Conservation (phyloP, 768 basidiomycete genomes). For the Lanmaoa pseudosensibilis region DNA sequence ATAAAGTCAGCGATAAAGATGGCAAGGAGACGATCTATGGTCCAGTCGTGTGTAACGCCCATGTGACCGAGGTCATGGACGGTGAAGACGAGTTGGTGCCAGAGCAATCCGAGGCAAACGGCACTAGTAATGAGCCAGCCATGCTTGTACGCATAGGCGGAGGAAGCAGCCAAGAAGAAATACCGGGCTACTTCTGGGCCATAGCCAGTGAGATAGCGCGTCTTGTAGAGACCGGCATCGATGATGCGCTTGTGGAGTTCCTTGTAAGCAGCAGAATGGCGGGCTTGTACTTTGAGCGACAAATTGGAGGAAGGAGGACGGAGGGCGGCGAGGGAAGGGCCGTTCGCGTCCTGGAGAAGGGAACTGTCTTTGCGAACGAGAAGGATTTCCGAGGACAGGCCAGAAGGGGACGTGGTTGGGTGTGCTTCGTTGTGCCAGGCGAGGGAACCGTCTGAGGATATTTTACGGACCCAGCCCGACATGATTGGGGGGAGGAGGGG, state of each 20-base stretch:
- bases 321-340: constrained; percentile 46
- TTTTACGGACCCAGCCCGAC: constrained; percentile 75
- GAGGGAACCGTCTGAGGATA: constrained; percentile 42
- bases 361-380: constrained; percentile 49
- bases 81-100: constrained; percentile 93
- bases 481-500: constrained; percentile 86
- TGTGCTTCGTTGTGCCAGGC: constrained; percentile 67
- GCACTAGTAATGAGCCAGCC: constrained; percentile 75
- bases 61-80: constrained; percentile 96
- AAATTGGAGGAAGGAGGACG: constrained; percentile 54
- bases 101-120: constrained; percentile 79
- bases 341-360: constrained; percentile 30
- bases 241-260: constrained; percentile 71
- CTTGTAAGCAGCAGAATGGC: constrained; percentile 78
- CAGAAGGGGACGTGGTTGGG: constrained; percentile 37
- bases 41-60: constrained; percentile 89
- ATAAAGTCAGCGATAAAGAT: constrained; percentile 82
- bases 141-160: constrained; percentile 60
- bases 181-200: constrained; percentile 88
- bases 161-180: constrained; percentile 54
- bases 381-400: constrained; percentile 55
- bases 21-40: constrained; percentile 72
- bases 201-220: constrained; percentile 83
- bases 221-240: constrained; percentile 82
- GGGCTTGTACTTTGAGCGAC: constrained; percentile 56